Evolutionary conservation across 2,329 filamentous ascomycete genomes (phyloP), one percentile per base, ranked within the genome.

Genomic region (Aspergillus hortae): DNA sequence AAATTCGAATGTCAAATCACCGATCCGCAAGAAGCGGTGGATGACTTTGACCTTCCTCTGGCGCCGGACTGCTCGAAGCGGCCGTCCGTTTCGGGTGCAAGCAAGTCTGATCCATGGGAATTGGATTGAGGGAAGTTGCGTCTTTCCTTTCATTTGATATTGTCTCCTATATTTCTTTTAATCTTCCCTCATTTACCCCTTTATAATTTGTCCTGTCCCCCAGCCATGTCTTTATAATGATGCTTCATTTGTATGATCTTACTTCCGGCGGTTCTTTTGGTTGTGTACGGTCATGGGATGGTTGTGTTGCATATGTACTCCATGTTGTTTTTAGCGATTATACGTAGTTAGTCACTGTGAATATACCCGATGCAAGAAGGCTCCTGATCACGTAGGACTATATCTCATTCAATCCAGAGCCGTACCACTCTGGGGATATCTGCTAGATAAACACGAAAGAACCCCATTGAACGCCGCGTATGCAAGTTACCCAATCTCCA

Each of bases 11-110:
- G 50, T 11, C 58, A 48, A 44, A 15, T 41, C 40, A 51, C 43
- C 4, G 44, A 53, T 43, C 58, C 55, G 12, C 56, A 58, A n/a
- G 61, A 66, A 35, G 58, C 62, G 12, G 67, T 69, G 42, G 71
- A 74, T 59, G 72, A 72, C 48, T 73, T 67, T 49, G 69, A 67
- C 40, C 64, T 73, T 43, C 71, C 71, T 41, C 61, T 72, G 47
- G 62, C 66, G 5, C 65, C 63, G 10, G 66, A 67, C 33, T 49
- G 49, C 19, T 57, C 56, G 4, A 51, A 47, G 17, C 47, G 46
- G 17, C 41, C 48, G 32, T 64, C 60, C 2, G 57, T 63, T 12
- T 63, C 65, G 3, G 61, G 60, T 14, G 55, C 41, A 48, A 57
- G 49, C 38, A 61, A 60, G 47, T 44, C 56, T 30, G 60, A 67